Evolutionary conservation across 495 filamentous ascomycete species (phyloP).

Genomic region (Platismatia glauca): DNA sequence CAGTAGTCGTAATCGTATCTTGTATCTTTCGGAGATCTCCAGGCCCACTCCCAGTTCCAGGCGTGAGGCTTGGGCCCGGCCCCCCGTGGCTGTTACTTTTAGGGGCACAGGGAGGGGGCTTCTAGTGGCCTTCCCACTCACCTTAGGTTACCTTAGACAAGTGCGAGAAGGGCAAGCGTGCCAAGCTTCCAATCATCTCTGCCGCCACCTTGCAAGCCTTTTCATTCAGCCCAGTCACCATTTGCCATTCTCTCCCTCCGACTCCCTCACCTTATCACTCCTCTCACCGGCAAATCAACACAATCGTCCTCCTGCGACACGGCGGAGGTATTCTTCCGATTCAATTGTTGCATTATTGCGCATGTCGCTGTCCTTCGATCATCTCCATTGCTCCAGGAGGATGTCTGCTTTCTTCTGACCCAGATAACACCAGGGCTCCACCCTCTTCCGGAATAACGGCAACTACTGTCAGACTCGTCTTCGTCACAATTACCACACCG

Average conservation of each 20-base stretch:
- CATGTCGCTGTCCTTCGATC: not conserved
- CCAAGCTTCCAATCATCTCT: not conserved
- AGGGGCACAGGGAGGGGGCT: not conserved
- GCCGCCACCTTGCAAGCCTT: not conserved
- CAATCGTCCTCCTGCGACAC: not conserved
- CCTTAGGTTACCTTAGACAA: no score
- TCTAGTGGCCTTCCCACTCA: slow-evolving; percentile 9
- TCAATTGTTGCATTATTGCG: not conserved
- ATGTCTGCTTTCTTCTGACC: not conserved
- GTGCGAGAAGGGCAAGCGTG: not conserved
- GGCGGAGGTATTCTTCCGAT: not conserved
- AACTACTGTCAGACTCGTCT: not conserved
- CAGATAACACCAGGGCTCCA: not conserved
- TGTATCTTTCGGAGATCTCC: not conserved
- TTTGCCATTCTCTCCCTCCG: no score
- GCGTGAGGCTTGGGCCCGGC: not conserved
- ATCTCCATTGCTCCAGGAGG: not conserved
- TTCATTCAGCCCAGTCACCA: not conserved
- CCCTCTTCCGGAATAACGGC: not conserved
- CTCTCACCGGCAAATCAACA: not conserved
- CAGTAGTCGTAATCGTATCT: slow-evolving; percentile 5
- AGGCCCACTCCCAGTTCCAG: not conserved
- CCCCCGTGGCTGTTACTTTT: not conserved
- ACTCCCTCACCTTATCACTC: not conserved
- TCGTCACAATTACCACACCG: not conserved